Evolutionary conservation across 176 grass and related monocot genomes (phyloP).

Genomic region (Puccinellia tenuiflora): DNA sequence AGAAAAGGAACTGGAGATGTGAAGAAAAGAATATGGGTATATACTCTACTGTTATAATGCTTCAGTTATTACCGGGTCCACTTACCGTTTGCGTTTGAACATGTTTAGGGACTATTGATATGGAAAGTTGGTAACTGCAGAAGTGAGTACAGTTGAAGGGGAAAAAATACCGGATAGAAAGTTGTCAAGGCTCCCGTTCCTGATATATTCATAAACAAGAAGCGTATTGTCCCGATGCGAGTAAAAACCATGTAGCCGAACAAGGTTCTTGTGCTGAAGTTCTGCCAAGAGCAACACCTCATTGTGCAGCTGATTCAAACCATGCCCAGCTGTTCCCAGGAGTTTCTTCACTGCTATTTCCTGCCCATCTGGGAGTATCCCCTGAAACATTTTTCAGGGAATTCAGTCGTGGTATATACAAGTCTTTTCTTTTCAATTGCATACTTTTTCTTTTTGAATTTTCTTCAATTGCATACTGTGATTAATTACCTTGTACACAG

Average conservation of each 20-base stretch:
- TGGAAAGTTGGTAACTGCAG: neutral
- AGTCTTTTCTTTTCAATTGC: neutral
- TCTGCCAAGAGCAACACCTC: conserved; percentile 42
- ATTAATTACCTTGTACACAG: conserved; percentile 40
- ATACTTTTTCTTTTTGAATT: too few relatives aligned
- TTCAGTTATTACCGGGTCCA: neutral
- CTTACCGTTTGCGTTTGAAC: neutral
- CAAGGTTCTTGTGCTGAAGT: conserved; percentile 57
- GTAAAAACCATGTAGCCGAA: conserved; percentile 43
- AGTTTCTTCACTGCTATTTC: conserved; percentile 55
- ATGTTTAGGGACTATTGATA: neutral
- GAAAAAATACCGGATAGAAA: conserved; percentile 44
- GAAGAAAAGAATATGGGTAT: neutral
- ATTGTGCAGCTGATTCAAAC: conserved; percentile 37
- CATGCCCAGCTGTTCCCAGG: conserved; percentile 5
- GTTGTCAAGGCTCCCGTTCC: conserved; percentile 45
- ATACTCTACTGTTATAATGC: neutral
- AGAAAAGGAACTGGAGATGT: neutral
- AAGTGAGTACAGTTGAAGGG: neutral
- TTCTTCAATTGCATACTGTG: too few relatives aligned
- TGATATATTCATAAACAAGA: conserved; percentile 60
- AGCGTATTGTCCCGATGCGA: conserved; percentile 23
- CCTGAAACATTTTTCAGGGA: conserved; percentile 30
- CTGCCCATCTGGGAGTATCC: conserved; percentile 29
- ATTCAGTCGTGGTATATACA: neutral